phyloP scores from a whole-genome alignment of 441 rosid species.

The Pelargonium exstipulatum region DNA sequence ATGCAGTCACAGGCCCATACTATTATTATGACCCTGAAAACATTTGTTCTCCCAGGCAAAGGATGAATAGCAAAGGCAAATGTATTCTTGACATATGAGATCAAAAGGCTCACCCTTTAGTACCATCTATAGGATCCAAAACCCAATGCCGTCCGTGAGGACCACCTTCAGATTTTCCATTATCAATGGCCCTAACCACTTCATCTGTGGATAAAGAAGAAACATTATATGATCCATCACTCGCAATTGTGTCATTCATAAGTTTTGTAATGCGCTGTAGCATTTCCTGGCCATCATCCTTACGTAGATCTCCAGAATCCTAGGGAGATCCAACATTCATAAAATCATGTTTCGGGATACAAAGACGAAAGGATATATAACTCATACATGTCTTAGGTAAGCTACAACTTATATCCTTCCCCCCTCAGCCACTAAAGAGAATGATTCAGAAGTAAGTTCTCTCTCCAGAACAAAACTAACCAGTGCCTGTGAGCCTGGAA shows the following conservation, averaged over 20 bases:
- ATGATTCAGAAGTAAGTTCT: slow-evolving; percentile 60
- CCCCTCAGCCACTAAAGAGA: slow-evolving; percentile 95
- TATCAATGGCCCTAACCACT: slow-evolving; percentile 66
- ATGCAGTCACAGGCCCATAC: too few species aligned
- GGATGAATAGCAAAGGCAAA: too few species aligned
- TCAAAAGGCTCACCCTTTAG: slow-evolving; percentile 70
- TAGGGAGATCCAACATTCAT: slow-evolving; percentile 26
- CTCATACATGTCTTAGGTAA: not conserved
- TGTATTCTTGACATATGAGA: too few species aligned
- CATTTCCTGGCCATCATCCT: slow-evolving; percentile 47
- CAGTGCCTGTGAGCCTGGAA: slow-evolving; percentile 81
- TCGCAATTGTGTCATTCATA: slow-evolving; percentile 67
- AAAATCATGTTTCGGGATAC: not conserved
- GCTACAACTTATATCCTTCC: slow-evolving; percentile 28
- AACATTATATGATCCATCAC: slow-evolving; percentile 47
- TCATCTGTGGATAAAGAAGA: slow-evolving; percentile 55
- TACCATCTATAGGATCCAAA: slow-evolving; percentile 96
- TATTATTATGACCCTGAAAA: too few species aligned
- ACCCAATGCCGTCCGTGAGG: slow-evolving; percentile 86
- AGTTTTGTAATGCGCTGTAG: slow-evolving; percentile 66
- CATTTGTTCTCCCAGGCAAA: too few species aligned
- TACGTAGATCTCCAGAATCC: slow-evolving; percentile 77
- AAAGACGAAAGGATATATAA: not conserved
- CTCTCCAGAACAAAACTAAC: slow-evolving; percentile 68
- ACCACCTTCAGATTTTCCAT: slow-evolving; percentile 87